Evolutionary conservation across 2,329 filamentous ascomycete genomes (phyloP).

Genomic region (Calonectria crousiana): DNA sequence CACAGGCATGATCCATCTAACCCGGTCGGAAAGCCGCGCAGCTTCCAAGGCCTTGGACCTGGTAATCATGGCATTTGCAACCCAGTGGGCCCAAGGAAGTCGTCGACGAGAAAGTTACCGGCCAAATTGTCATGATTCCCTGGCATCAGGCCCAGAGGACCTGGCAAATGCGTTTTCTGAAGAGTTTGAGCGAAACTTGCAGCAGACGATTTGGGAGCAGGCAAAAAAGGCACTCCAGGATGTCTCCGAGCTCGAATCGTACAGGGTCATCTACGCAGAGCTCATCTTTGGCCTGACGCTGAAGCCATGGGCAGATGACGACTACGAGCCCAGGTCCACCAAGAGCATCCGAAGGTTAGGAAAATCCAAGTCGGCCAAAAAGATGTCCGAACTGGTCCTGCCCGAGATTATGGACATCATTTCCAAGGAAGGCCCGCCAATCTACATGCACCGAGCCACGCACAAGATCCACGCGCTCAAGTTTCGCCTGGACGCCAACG

Average conservation of each 20-base stretch:
- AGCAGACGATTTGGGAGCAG: conserved; percentile 52
- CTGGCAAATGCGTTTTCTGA: conserved; percentile 34
- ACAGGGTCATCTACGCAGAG: conserved; percentile 52
- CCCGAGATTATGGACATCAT: conserved; percentile 34
- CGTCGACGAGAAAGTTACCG: conserved; percentile 21
- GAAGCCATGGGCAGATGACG: conserved; percentile 33
- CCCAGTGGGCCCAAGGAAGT: conserved; percentile 60
- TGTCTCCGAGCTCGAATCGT: conserved; percentile 51
- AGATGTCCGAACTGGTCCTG: conserved; percentile 13
- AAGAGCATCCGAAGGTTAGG: background rate
- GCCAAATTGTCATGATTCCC: background rate
- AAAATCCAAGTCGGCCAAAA: background rate
- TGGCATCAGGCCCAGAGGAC: conserved; percentile 3
- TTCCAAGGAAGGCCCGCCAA: conserved; percentile 36
- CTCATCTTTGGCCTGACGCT: conserved; percentile 55
- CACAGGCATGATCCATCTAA: conserved; percentile 54
- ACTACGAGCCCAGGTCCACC: conserved; percentile 3
- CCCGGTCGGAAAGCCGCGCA: conserved; percentile 52
- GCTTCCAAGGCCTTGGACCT: conserved; percentile 58
- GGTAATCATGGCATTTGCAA: conserved; percentile 63
- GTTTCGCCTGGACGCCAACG: conserved; percentile 37
- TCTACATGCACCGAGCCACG: conserved; percentile 39
- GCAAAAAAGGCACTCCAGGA: conserved; percentile 50
- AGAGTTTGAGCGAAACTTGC: conserved; percentile 53
- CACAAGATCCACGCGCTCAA: conserved; percentile 41